These are phyloP conservation scores for Sporisorium reilianum DNA, from an alignment of 1,284 basidiomycete species.

Conservation along the genomic window DNA sequence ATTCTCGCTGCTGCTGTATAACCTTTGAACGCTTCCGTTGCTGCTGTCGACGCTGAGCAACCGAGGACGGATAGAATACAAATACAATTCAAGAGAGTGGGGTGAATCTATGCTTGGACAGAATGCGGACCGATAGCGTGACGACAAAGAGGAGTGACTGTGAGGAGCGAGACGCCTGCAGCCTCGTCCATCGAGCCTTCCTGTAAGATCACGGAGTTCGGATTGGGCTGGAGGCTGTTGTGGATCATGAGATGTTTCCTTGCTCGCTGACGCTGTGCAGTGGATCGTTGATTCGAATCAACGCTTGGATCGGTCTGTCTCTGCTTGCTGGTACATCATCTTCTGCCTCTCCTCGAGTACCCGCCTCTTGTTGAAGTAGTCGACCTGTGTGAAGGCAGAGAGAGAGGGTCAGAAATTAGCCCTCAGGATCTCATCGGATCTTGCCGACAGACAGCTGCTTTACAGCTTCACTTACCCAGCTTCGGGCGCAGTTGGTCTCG, in stretches of 20 bases:
- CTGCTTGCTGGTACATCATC: constrained; percentile 58
- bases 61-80: constrained; percentile 5
- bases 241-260: not conserved
- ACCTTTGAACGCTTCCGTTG: no score
- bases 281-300: not conserved
- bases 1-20: no score
- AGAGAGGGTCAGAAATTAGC: constrained; percentile 3
- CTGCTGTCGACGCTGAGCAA: not conserved
- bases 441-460: not conserved
- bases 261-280: not conserved
- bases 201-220: not conserved
- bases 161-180: not conserved
- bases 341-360: constrained; percentile 66
- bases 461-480: constrained; percentile 61
- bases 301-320: constrained; percentile 7
- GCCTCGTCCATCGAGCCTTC: not conserved
- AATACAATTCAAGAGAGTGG: constrained; percentile 6
- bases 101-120: not conserved
- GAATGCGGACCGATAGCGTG: not conserved
- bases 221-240: not conserved
- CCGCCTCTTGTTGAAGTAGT: constrained; percentile 68
- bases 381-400: constrained; percentile 46
- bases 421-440: not conserved
- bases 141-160: not conserved
- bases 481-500: constrained; percentile 63